Evolutionary conservation across 2,329 filamentous ascomycete genomes (phyloP), one percentile per base, ranked within the genome.

Genomic region (Emmonsiellopsis sp.): DNA sequence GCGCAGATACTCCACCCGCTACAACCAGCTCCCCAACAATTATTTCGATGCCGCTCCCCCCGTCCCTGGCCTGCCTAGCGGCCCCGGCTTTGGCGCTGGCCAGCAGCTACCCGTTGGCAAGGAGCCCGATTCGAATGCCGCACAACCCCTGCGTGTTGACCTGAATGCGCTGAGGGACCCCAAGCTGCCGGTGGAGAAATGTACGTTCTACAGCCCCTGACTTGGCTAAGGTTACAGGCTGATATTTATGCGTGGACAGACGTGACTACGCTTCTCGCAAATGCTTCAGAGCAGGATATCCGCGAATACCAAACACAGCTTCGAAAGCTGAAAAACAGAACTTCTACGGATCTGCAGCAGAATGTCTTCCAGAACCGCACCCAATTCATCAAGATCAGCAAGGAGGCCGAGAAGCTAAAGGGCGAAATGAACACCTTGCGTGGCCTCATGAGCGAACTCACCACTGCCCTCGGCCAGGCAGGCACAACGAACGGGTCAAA

Each of bases 381-480:
- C 0, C 93, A 97, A 65, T 98, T 98, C 66, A 97, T 98, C 77
- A 95, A 95, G 71, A 97, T 98, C 70, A 96, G 91, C 68, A 96
- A 97, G 71, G 93, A 98, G 73, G 93, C 94, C 2, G 93, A 98
- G 71, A 96, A 95, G 74, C 82, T 98, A 54, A 97, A 97, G 72
- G 83, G 83, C 53, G 93, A 98, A 69, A 97, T 98, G 93, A 83
- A 88, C 51, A 88, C 88, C 6, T 80, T 98, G 34, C 83, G 88
- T 44, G 88, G 88, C 59, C 78, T 97, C 51, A 96, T 98, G 86
- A 85, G 89, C 2, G 93, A 98, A 60, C 79, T 98, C 53, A 97
- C 89, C 62, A 79, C 82, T 6, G 89, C 90, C 56, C 60, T 77
- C 14, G 72, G 71, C 17, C 72, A 76, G 59, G 71, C 69, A 3